A percentile compares a stretch with the other conserved stretches of the same genome.
These are phyloP conservation scores for Tulasnella sp. DNA, from an alignment of 768 basidiomycete species.

Conservation along the genomic window DNA sequence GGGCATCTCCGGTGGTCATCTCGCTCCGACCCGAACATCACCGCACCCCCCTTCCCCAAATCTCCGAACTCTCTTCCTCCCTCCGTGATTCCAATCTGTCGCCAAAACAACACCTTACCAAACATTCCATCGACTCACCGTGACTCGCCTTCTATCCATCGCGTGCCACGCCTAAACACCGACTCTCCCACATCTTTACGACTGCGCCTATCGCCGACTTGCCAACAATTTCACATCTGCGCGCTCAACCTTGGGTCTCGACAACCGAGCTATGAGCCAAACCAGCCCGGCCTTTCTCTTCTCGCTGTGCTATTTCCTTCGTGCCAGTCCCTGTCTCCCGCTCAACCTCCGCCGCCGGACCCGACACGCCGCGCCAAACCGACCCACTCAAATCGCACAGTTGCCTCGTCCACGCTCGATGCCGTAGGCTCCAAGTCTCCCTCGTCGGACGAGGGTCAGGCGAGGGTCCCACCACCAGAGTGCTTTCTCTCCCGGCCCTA, in stretches of 20 bases:
- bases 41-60: too few relatives aligned
- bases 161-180: background rate
- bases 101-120: background rate
- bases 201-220: background rate
- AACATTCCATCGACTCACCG: background rate
- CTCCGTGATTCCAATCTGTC: background rate
- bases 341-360: slow-evolving; percentile 12
- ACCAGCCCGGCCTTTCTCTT: too few relatives aligned
- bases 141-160: background rate
- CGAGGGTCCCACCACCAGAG: background rate
- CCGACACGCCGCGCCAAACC: background rate
- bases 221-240: background rate
- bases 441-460: too few relatives aligned
- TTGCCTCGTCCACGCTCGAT: too few relatives aligned
- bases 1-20: too few relatives aligned
- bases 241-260: background rate
- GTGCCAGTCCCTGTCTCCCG: background rate
- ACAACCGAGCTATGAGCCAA: too few relatives aligned
- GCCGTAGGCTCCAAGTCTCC: too few relatives aligned
- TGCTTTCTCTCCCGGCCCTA: background rate
- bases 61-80: too few relatives aligned
- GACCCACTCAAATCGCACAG: slow-evolving; percentile 6
- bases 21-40: too few relatives aligned
- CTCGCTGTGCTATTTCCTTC: slow-evolving; percentile 8
- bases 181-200: too few relatives aligned